These are phyloP conservation scores for Ustilago bromivora DNA, from an alignment of 1,284 basidiomycete genomes.

Conservation along the genomic window DNA sequence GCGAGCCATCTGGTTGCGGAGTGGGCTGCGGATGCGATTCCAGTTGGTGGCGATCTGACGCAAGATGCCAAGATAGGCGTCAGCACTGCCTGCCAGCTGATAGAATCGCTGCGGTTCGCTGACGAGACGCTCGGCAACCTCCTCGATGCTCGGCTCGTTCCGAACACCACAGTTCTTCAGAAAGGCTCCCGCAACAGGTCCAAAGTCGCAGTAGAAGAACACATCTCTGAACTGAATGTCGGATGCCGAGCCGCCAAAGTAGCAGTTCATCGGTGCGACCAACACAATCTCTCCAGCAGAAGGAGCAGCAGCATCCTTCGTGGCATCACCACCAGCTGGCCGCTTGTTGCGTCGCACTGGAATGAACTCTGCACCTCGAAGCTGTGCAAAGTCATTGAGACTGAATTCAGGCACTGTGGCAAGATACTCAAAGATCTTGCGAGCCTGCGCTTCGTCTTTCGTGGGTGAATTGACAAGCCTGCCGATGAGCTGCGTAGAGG, in stretches of 20 bases:
- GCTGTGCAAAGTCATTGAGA: conserved; percentile 41
- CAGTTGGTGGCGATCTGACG: conserved; percentile 85
- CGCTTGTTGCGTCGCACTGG: conserved; percentile 48
- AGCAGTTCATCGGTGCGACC: conserved; percentile 74
- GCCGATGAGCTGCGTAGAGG: conserved; percentile 76
- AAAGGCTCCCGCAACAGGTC: conserved; percentile 81
- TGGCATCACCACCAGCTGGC: conserved; percentile 1
- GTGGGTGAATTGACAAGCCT: conserved; percentile 79
- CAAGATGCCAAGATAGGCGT: conserved; percentile 79
- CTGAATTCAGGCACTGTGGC: conserved; percentile 72
- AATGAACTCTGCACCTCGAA: conserved; percentile 55
- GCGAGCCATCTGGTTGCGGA: conserved; percentile 77
- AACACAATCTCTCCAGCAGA: conserved; percentile 35
- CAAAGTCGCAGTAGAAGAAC: conserved; percentile 89
- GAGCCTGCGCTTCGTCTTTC: conserved; percentile 74
- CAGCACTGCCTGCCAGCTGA: conserved; percentile 76
- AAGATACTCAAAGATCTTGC: conserved; percentile 81
- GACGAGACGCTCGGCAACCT: conserved; percentile 72
- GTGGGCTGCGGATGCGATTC: conserved; percentile 75
- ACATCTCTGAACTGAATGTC: conserved; percentile 64
- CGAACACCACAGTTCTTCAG: conserved; percentile 87
- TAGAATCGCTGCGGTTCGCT: conserved; percentile 77
- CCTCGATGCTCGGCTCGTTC: conserved; percentile 86
- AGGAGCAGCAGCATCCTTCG: conserved; percentile 8
- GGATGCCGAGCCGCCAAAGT: conserved; percentile 68